These are phyloP conservation scores for Mortierella sp. DNA, from an alignment of 371 early-diverging fungal species.

Conservation along the genomic window DNA sequence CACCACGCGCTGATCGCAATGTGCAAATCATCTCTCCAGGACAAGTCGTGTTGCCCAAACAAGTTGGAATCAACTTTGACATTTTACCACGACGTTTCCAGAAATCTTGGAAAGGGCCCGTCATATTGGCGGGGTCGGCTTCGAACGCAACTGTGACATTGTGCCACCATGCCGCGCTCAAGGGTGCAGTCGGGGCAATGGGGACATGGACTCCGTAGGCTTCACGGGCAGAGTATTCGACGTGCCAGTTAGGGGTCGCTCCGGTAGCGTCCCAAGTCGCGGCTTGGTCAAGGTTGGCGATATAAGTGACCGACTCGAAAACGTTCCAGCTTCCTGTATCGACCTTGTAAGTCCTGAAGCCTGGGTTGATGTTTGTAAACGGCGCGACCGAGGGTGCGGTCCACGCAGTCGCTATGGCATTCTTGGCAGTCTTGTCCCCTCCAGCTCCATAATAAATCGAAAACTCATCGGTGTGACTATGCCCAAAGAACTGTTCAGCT, in stretches of 20 bases:
- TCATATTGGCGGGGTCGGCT: conserved; percentile 27
- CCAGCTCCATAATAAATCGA: conserved; percentile 62
- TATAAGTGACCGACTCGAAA: conserved; percentile 67
- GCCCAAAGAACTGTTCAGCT: conserved; percentile 75
- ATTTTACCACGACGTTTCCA: conserved; percentile 60
- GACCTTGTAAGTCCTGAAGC: conserved; percentile 67
- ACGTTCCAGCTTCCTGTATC: conserved; percentile 71
- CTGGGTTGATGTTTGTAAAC: conserved; percentile 68
- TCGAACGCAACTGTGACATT: conserved; percentile 62
- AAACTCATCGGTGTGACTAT: conserved; percentile 71
- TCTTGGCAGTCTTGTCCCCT: conserved; percentile 53
- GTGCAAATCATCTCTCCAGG: conserved; percentile 59
- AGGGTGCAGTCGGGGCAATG: conserved; percentile 40
- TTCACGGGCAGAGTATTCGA: conserved; percentile 70
- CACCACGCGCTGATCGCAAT: conserved; percentile 64
- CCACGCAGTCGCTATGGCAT: conserved; percentile 67
- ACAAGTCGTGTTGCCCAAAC: conserved; percentile 59
- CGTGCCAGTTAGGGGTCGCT: conserved; percentile 66
- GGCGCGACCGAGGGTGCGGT: conserved; percentile 71
- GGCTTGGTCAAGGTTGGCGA: conserved; percentile 65
- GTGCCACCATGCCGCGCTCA: conserved; percentile 75
- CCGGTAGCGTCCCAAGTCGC: conserved; percentile 56
- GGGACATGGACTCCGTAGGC: conserved; percentile 57
- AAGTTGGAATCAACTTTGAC: conserved; percentile 36
- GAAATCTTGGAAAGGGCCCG: conserved; percentile 59